Percentiles rank a stretch among this genome's conserved stretches.
Conservation (phyloP, 345 rosid species). For the Eucalyptus cloeziana region DNA sequence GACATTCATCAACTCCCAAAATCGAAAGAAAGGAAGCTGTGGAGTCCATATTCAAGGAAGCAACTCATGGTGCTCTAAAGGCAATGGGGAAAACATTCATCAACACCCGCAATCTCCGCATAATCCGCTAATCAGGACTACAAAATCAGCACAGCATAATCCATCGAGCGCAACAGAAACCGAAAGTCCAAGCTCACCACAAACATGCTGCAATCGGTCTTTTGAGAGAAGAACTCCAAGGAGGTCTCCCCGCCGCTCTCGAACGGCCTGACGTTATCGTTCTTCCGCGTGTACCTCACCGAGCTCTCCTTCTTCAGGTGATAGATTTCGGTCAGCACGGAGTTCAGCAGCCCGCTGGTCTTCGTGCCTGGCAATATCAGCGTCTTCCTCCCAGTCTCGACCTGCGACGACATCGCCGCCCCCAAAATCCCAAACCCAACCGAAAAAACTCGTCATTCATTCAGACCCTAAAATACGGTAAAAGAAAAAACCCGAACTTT, state of each 20-base stretch:
- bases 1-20: too few species aligned
- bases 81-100: background rate
- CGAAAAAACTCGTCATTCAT: background rate
- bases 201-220: slow-evolving; percentile 88
- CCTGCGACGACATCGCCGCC: slow-evolving; percentile 17
- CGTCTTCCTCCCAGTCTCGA: slow-evolving; percentile 91
- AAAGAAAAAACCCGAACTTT: background rate
- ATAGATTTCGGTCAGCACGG: slow-evolving; percentile 52
- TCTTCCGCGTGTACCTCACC: slow-evolving; percentile 73
- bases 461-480: background rate
- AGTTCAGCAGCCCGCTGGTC: slow-evolving; percentile 55
- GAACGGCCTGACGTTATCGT: slow-evolving; percentile 86
- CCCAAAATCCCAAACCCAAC: background rate
- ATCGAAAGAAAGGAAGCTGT: background rate
- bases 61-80: background rate
- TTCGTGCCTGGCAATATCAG: slow-evolving; percentile 89
- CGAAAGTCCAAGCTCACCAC: slow-evolving; percentile 35
- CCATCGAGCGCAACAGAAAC: background rate
- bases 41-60: background rate
- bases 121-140: background rate
- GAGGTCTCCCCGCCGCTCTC: slow-evolving; percentile 92
- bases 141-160: background rate
- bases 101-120: background rate
- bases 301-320: slow-evolving; percentile 71
- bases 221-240: slow-evolving; percentile 81